Conservation (phyloP, 2,329 filamentous ascomycete species). For the Aspergillus vadensis region DNA sequence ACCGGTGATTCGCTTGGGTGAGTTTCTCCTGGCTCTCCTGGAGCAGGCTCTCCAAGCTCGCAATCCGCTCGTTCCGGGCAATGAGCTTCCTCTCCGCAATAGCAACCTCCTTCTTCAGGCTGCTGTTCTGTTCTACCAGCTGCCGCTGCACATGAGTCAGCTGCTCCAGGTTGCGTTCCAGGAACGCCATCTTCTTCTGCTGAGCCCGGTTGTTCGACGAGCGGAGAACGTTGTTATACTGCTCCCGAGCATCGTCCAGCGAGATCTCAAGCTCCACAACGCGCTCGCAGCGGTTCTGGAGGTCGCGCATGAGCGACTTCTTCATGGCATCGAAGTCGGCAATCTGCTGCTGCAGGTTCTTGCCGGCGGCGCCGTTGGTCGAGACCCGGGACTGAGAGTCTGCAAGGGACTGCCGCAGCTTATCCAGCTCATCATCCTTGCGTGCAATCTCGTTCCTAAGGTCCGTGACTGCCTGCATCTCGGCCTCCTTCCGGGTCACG, state of each 20-base stretch:
- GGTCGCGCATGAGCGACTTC: constrained; percentile 97
- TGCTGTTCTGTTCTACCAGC: constrained; percentile 95
- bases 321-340: constrained; percentile 99
- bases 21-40: constrained; percentile 99
- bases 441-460: constrained; percentile 74
- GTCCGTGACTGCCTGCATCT: constrained; percentile 72
- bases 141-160: constrained; percentile 96
- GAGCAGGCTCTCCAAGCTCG: constrained; percentile 85
- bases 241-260: constrained; percentile 93
- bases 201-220: constrained; percentile 97
- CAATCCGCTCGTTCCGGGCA: constrained; percentile 93
- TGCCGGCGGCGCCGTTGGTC: constrained; percentile 64
- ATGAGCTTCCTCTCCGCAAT: constrained; percentile 97
- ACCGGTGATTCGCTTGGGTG: constrained; percentile 96
- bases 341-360: constrained; percentile 96
- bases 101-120: constrained; percentile 97
- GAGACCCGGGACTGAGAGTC: constrained; percentile 60
- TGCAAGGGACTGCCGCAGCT: constrained; percentile 78
- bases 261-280: constrained; percentile 98
- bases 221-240: constrained; percentile 97
- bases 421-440: constrained; percentile 78
- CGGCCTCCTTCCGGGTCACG: constrained; percentile 70
- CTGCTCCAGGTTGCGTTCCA: constrained; percentile 97
- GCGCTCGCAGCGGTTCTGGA: constrained; percentile 97
- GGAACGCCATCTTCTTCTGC: constrained; percentile 99